Percentiles rank a stretch among this genome's conserved stretches.
These are phyloP conservation scores for Penicillium crustosum DNA, from an alignment of 2,329 filamentous ascomycete genomes.

Conservation along the genomic window DNA sequence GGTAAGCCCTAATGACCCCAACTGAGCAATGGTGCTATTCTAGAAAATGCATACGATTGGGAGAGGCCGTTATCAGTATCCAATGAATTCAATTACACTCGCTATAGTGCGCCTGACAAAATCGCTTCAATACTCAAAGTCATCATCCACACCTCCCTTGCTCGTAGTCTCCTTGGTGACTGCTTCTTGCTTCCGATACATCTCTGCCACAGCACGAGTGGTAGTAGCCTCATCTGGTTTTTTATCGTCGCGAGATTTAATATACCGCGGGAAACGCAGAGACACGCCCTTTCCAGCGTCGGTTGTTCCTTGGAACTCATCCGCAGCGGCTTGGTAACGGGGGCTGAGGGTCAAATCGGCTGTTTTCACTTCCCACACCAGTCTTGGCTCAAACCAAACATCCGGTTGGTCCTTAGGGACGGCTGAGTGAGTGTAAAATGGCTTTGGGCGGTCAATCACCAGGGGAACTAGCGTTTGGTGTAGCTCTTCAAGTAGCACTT, in stretches of 20 bases:
- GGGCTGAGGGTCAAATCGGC: conserved; percentile 92
- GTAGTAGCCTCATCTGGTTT: conserved; percentile 88
- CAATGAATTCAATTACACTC: conserved; percentile 11
- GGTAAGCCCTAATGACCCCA: neutral
- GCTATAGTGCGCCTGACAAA: conserved; percentile 1
- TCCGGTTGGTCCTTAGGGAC: conserved; percentile 93
- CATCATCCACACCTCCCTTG: conserved; percentile 90
- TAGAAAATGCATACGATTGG: neutral
- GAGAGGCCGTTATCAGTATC: neutral
- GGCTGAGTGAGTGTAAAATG: conserved; percentile 84
- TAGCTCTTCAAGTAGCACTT: conserved; percentile 86
- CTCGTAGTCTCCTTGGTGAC: conserved; percentile 79
- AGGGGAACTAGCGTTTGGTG: conserved; percentile 72
- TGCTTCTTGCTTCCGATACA: conserved; percentile 94
- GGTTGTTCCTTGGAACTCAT: conserved; percentile 71
- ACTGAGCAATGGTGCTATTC: neutral
- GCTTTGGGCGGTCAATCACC: conserved; percentile 86
- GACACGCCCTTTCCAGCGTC: conserved; percentile 77
- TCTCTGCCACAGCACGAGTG: conserved; percentile 84
- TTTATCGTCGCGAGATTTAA: conserved; percentile 91
- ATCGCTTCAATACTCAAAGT: conserved; percentile 80
- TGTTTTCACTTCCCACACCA: conserved; percentile 97
- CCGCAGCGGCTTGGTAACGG: conserved; percentile 84
- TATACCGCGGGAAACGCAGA: conserved; percentile 87
- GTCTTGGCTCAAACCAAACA: conserved; percentile 94